Percentiles rank a stretch among this genome's conserved stretches.
Evolutionary conservation across 768 basidiomycete genomes (phyloP).

Genomic region (Boletus rubescentipes): DNA sequence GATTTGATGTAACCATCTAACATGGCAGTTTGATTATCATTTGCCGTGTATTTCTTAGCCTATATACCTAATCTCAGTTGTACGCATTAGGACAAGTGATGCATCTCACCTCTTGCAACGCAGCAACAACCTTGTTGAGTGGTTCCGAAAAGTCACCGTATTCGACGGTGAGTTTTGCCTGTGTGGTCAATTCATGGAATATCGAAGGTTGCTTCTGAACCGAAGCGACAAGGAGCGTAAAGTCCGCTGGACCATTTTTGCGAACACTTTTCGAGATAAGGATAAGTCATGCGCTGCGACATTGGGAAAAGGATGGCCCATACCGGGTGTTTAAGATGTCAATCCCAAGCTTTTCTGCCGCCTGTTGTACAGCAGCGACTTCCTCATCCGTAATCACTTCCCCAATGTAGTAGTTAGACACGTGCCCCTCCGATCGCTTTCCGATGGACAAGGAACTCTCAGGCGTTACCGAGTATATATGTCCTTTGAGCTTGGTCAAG

Average conservation of each 20-base stretch:
- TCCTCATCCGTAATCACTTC: constrained; percentile 72
- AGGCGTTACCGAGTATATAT: constrained; percentile 69
- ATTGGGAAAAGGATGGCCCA: not conserved
- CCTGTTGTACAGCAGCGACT: constrained; percentile 70
- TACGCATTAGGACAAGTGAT: not conserved
- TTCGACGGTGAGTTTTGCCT: constrained; percentile 58
- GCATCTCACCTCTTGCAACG: constrained; percentile 54
- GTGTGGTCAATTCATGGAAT: constrained; percentile 46
- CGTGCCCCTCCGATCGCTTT: constrained; percentile 72
- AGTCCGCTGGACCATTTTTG: constrained; percentile 62
- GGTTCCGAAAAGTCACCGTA: constrained; percentile 72
- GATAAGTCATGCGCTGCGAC: not conserved
- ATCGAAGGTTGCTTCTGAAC: constrained; percentile 41
- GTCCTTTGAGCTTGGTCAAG: constrained; percentile 56
- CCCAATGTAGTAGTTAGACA: constrained; percentile 86
- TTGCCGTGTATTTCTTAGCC: constrained; percentile 74
- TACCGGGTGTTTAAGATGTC: constrained; percentile 84
- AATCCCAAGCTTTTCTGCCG: constrained; percentile 72
- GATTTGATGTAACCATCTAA: constrained; percentile 77
- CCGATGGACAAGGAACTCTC: constrained; percentile 73
- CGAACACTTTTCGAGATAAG: constrained; percentile 50
- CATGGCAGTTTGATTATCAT: constrained; percentile 71
- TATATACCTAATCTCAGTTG: constrained; percentile 24
- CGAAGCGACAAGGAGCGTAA: constrained; percentile 76
- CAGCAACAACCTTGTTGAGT: constrained; percentile 52